phyloP scores from a whole-genome alignment of 78 protist species.

The Mastigamoeba balamuthi region DNA sequence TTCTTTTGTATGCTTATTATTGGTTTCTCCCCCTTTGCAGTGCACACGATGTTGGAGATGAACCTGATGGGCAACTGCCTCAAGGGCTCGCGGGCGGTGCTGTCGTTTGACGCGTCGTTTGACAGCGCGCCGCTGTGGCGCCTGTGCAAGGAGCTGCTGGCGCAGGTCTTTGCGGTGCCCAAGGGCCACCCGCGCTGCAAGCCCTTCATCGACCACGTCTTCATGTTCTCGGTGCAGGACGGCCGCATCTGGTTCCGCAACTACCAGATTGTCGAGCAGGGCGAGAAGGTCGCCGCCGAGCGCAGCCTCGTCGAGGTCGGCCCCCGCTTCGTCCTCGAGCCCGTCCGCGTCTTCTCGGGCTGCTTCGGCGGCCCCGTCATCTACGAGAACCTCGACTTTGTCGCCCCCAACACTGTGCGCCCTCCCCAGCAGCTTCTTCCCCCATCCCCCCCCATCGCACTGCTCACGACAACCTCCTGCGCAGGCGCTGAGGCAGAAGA shows the following conservation, averaged over 20 bases:
- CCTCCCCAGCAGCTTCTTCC: not conserved
- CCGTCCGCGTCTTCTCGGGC: constrained; percentile 58
- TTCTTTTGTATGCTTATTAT: not conserved
- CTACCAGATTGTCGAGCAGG: constrained; percentile 44
- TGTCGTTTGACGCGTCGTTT: constrained; percentile 79
- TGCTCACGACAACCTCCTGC: too few species aligned
- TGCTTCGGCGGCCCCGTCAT: constrained; percentile 50
- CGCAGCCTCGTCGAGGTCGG: constrained; percentile 81
- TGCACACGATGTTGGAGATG: constrained; percentile 83
- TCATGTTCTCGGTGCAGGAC: constrained; percentile 72
- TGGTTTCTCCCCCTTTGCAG: not conserved
- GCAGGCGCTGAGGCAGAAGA: too few species aligned
- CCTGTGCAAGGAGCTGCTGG: constrained; percentile 65
- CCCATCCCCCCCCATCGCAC: too few species aligned
- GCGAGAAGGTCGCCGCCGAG: not conserved
- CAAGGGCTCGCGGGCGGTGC: constrained; percentile 84
- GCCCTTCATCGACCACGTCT: constrained; percentile 93
- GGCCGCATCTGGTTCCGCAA: constrained; percentile 84
- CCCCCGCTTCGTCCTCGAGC: constrained; percentile 78
- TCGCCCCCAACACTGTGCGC: constrained; percentile 24
- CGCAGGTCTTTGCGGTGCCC: constrained; percentile 80
- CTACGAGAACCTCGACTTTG: constrained; percentile 20
- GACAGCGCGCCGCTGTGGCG: constrained; percentile 44
- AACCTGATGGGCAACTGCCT: constrained; percentile 93
- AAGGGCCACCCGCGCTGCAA: constrained; percentile 72